Base-by-base conservation (phyloP, 805 yeast genomes). In the Lipomyces chichibuensis region DNA sequence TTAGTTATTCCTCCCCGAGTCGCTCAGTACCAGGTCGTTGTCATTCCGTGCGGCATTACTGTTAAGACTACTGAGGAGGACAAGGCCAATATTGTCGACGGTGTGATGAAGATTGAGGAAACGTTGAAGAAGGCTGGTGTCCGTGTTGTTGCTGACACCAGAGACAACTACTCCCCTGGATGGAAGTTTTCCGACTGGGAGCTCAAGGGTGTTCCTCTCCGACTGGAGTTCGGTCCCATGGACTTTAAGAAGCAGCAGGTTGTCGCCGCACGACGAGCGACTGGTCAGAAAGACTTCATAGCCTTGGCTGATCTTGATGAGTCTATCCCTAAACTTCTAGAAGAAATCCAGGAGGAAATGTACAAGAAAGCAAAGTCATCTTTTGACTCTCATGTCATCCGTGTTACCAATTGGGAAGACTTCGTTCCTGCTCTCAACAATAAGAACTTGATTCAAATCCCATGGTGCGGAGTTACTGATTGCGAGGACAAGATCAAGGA, bases 131-230 rank as follows among this genome's bases (percentile, higher is more conserved):
- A 78, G 32, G 84, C 85, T 59, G 95, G 85, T 62, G 82, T 95
- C 67, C 88, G 97, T 79, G 92, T 86, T 33, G 81, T 84, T 65
- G 89, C 94, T 74, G 99, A 95, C 80, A 89, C 87, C 84, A 88
- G 98, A 80, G 96, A 89, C 74, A 91, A 88, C 83, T 94, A 95
- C 83, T 89, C 97, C 63, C 97, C 98, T 72, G 99, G 99, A 71
- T 95, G 98, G 98, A 95, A 95, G 82, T 95, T 94, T 81, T 89
- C 98, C 66, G 97, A 95, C 78, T 90, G 96, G 85, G 99, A 95
- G 83, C 87, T 95, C 78, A 92, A 90, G 84, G 99, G 99, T 85
- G 84, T 88, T 63, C 98, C 98, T 72, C 82, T 95, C 71, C 89
- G 99, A 80, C 77, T 95, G 59, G 99, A 95, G 83, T 85, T 91